Percentiles rank a stretch among this genome's conserved stretches.
Conservation (phyloP, 148 eudicot genomes). For the Camellia lanceoleosa region DNA sequence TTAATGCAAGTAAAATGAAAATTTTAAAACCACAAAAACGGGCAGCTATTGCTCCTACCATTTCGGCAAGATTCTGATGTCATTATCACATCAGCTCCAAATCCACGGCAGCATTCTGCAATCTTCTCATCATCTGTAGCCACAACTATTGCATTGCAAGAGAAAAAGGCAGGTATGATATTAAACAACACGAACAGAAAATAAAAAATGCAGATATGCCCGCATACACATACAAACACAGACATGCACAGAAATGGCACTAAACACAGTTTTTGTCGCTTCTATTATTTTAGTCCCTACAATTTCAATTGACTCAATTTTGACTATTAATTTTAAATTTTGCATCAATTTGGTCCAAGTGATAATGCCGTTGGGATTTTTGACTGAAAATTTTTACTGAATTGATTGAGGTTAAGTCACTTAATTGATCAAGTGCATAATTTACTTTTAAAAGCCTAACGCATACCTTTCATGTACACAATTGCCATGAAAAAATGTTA, state of each 20-base stretch:
- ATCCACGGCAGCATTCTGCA: slow-evolving; percentile 82
- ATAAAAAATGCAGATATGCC: not conserved
- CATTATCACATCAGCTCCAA: slow-evolving; percentile 97
- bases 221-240: not conserved
- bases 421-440: no score
- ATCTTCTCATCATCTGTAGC: slow-evolving; percentile 95
- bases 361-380: no score
- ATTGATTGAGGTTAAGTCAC: no score
- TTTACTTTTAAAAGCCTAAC: no score
- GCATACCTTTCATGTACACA: no score
- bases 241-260: not conserved
- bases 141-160: slow-evolving; percentile 50
- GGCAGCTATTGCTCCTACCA: slow-evolving; percentile 34
- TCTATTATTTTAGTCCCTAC: no score
- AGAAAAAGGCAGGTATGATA: not conserved
- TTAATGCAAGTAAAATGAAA: no score
- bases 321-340: no score
- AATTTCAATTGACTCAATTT: no score
- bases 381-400: no score
- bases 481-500: no score
- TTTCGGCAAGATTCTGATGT: slow-evolving; percentile 88
- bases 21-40: not conserved
- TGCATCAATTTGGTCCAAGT: no score
- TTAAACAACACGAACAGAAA: not conserved
- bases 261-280: not conserved